Base-by-base conservation (phyloP, 495 filamentous ascomycete species). In the Penicillium herquei region DNA sequence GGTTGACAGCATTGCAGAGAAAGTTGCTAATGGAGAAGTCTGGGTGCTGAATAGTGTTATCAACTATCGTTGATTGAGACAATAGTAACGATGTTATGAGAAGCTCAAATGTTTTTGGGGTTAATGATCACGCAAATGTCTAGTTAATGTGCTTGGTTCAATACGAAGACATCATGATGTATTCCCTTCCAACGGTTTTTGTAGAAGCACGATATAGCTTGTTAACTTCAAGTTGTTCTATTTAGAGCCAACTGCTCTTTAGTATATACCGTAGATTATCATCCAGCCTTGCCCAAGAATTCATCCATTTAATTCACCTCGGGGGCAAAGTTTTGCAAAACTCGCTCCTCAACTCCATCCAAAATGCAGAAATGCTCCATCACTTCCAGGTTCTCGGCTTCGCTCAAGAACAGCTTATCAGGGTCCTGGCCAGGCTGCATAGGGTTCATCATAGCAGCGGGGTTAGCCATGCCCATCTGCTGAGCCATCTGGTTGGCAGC, bases 341-440 rank as follows among this genome's bases (percentile, higher is more conserved):
- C 72, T 65, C 94, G 82, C 60, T 91, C 81, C 73, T 97, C 91
- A 54, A 98, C 84, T 11, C 86, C 89, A 57, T 94, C 85, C 49
- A 98, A 73, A 40, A 96, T 89, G 62, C 88, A 96, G 62, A 91
- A 87, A 68, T 97, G 92, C 69, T 96, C 92, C 62, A 92, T 79
- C 13, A 98, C 94, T 52, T 96, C 94, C 46, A 98, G 69, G 67
- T 98, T 98, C 79, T 98, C 95, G 0, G 87, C 91, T 73, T 98
- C 94, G 52, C 73, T 89, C 66, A 84, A 75, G 69, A 96, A 98
- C 67, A 96, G 77, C 78, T 98, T 98, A 66, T 96, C 86, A 9
- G 92, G 91, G 63, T 98, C 95, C 52, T 92, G 87, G n/a, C 92
- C 91, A 0, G 94, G 93, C 35, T 89, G 90, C 71, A 96, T 94